Evolutionary conservation across 768 basidiomycete genomes (phyloP).

Genomic region (Suillus tomentosus): DNA sequence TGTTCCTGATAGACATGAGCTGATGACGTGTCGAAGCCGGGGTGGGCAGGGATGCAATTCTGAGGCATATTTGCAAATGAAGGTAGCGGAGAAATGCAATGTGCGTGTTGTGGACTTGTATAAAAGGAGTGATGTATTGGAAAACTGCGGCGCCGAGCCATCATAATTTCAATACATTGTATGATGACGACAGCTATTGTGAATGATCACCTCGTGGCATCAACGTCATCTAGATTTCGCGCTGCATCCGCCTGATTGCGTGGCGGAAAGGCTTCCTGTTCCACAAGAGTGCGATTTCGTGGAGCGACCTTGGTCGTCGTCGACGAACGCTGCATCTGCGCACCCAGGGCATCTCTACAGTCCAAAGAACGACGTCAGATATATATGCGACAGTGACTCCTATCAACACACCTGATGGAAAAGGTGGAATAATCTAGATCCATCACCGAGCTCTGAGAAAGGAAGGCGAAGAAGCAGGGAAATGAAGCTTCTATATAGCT

Average conservation of each 20-base stretch:
- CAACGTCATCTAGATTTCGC: constrained; percentile 4
- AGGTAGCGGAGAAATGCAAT: constrained; percentile 1
- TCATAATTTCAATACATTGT: constrained; percentile 1
- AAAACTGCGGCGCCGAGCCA: constrained; percentile 1
- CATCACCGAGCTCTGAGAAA: constrained; percentile 6
- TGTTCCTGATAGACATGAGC: neutral
- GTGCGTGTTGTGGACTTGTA: neutral
- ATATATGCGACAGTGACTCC: neutral
- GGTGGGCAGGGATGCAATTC: neutral
- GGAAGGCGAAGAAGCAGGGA: constrained; percentile 9
- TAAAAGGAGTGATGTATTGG: neutral
- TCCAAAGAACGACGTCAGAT: neutral
- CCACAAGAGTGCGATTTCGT: neutral
- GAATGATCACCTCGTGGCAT: neutral
- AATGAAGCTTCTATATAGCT: constrained; percentile 12
- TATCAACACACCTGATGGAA: constrained; percentile 4
- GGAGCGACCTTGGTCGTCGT: neutral
- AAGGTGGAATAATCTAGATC: constrained; percentile 4
- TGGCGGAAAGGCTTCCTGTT: neutral
- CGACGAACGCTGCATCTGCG: neutral
- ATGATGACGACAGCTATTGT: neutral
- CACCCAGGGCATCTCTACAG: constrained; percentile 1
- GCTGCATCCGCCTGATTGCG: neutral
- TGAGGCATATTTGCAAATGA: neutral
- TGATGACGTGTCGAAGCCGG: constrained; percentile 3